Conservation (phyloP, 164 flowering plant genomes). For the Vitis vinifera region ASM3070453v1 NC_081808.1:1786001-1786500, state of each 20-base stretch:
- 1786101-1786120: too few species aligned
- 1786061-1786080: too few species aligned
- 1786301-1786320: conserved; percentile 46
- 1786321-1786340: conserved; percentile 73
- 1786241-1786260: conserved; percentile 69
- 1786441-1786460: conserved; percentile 87
- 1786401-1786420: conserved; percentile 77
- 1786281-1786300: conserved; percentile 39
- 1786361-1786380: conserved; percentile 89
- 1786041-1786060: too few species aligned
- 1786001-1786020: too few species aligned
- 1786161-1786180: conserved; percentile 53
- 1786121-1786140: not conserved
- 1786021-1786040: too few species aligned
- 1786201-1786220: conserved; percentile 96
- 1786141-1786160: not conserved
- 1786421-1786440: conserved; percentile 53
- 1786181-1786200: conserved; percentile 82
- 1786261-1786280: conserved; percentile 77
- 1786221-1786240: conserved; percentile 64
- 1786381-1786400: conserved; percentile 95
- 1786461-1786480: conserved; percentile 46
- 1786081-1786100: too few species aligned
- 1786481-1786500: conserved; percentile 46
- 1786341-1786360: conserved; percentile 92